Evolutionary conservation across 1,284 basidiomycete genomes (phyloP).

Genomic region (Coriolopsis trogii): DNA sequence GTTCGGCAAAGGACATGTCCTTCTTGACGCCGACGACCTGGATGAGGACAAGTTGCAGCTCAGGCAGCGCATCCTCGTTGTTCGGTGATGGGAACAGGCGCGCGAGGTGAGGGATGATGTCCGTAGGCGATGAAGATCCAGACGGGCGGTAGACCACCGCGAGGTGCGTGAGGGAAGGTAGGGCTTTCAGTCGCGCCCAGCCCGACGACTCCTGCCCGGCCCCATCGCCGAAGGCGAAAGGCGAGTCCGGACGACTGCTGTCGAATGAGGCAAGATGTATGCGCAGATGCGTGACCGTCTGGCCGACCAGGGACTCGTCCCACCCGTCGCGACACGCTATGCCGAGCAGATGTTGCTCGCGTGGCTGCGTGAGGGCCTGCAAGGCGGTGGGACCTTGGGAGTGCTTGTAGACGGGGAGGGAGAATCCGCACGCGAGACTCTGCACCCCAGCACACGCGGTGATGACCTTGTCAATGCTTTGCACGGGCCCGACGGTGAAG

Average conservation of each 20-base stretch:
- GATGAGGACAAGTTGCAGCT: constrained; percentile 35
- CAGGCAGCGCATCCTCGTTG: constrained; percentile 15
- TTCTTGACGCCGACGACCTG: constrained; percentile 33
- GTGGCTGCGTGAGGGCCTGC: constrained; percentile 28
- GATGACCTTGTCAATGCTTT: constrained; percentile 37
- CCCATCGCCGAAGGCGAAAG: constrained; percentile 21
- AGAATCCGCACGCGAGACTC: constrained; percentile 44
- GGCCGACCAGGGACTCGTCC: constrained; percentile 36
- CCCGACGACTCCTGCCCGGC: constrained; percentile 22
- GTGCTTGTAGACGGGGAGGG: constrained; percentile 34
- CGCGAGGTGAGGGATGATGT: constrained; percentile 28
- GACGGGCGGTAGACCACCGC: constrained; percentile 37
- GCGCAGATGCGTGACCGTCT: constrained; percentile 39
- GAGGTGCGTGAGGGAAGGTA: constrained; percentile 41
- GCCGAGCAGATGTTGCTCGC: constrained; percentile 42
- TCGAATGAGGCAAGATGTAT: constrained; percentile 37
- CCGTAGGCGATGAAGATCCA: constrained; percentile 19
- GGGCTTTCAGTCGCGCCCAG: constrained; percentile 32
- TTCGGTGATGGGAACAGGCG: constrained; percentile 20
- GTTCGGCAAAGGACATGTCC: constrained; percentile 17
- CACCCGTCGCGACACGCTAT: constrained; percentile 41
- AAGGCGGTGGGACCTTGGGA: constrained; percentile 24
- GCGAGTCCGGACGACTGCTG: constrained; percentile 22
- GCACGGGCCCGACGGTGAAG: constrained; percentile 40
- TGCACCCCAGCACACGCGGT: constrained; percentile 35